Base-by-base conservation (phyloP, 2,329 filamentous ascomycete genomes). In the Diaporthe helianthi region DNA sequence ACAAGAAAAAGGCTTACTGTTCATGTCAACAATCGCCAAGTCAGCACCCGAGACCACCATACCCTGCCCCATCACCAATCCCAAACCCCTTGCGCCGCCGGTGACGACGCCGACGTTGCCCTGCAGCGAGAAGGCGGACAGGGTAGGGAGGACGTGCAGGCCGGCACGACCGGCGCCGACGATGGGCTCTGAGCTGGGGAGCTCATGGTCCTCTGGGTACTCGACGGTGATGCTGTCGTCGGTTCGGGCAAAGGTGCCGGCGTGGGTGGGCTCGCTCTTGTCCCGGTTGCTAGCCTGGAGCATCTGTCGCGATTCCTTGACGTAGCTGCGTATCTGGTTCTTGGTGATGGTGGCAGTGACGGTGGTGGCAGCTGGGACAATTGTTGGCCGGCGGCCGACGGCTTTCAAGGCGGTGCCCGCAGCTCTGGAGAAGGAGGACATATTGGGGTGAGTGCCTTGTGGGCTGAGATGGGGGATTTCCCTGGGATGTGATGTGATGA, bases 1-100 rank as follows among this genome's bases (percentile, higher is more conserved):
- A 33, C 4, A 41, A 10, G 12, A 24, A 22, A 9, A 12, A 41
- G 55, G 85, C 89, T 74, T 81, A 95, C 93, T 92, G 82, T 98
- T 97, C 83, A 98, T 84, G 79, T 98, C 95, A 49, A 98, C 93
- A 80, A 98, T 92, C 51, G 95, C 95, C 72, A 98, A 86, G 79
- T 97, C 91, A 12, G 93, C 92, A 65, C 95, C 95, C 66, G 92
- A 96, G 65, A 93, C 90, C 65, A 97, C 92, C 80, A 97, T 88
- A 55, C 92, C 94, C 83, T 97, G 94, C 64, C 92, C 92, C 92
- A 98, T 98, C 74, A 97, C 94, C 71, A 98, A 84, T 47, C 95
- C 95, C 69, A 98, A 81, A 9, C 95, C 95, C 77, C 94, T 87
- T 31, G 95, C 95, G 77, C 94, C 95, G 65, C 95, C 95, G 1